These are phyloP conservation scores for Fusarium avenaceum DNA, from an alignment of 2,329 filamentous ascomycete species.

Conservation along the genomic window DNA sequence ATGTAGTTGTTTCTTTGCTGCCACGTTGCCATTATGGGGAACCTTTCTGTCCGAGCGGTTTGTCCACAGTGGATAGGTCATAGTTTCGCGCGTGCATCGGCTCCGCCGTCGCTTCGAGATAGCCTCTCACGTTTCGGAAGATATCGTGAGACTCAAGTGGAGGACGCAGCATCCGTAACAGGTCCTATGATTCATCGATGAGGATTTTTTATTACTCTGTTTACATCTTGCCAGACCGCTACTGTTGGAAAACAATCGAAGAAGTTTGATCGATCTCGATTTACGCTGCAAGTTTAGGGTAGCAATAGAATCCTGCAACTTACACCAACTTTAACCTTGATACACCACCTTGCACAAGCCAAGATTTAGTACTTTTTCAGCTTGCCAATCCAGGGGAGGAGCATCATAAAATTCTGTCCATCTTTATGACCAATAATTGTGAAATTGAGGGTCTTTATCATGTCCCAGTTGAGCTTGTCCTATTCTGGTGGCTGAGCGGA, in stretches of 20 bases:
- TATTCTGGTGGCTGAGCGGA: conserved; percentile 29
- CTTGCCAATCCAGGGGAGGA: background rate
- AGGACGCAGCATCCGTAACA: conserved; percentile 4
- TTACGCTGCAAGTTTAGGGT: conserved; percentile 25
- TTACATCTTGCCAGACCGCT: conserved; percentile 10
- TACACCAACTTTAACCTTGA: conserved; percentile 3
- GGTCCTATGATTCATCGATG: conserved; percentile 29
- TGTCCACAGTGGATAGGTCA: conserved; percentile 36
- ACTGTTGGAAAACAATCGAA: background rate
- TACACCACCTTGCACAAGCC: conserved; percentile 7
- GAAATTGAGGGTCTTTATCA: conserved; percentile 25
- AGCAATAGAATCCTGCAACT: conserved; percentile 5
- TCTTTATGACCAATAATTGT: conserved; percentile 32
- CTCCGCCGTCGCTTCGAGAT: conserved; percentile 26
- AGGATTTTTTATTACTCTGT: background rate
- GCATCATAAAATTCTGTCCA: conserved; percentile 22
- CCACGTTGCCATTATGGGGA: conserved; percentile 27
- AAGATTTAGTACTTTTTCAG: conserved; percentile 1
- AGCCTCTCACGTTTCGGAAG: conserved; percentile 9
- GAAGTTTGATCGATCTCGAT: background rate
- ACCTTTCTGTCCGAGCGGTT: conserved; percentile 13
- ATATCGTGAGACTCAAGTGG: conserved; percentile 23
- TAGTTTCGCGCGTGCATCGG: conserved; percentile 24
- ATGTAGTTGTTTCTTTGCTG: background rate
- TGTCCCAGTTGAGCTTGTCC: conserved; percentile 23